These are phyloP conservation scores for Wallacemonas sp. DNA, from an alignment of 208 protist genomes.

Conservation along the genomic window DNA sequence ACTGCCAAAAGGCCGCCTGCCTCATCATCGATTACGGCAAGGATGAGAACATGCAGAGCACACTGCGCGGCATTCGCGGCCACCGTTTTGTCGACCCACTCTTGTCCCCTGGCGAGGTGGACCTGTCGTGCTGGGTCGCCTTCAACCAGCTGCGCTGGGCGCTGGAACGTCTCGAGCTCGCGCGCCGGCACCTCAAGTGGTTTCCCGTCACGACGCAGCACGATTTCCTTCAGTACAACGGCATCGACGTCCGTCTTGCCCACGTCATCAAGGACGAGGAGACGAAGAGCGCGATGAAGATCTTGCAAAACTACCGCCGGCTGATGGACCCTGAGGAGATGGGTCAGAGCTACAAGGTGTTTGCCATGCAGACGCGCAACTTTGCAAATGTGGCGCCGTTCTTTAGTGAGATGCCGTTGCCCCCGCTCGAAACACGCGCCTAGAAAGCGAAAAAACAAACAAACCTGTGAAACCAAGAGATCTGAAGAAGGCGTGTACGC, in stretches of 20 bases:
- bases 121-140: constrained; percentile 88
- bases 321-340: constrained; percentile 88
- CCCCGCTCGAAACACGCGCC: constrained; percentile 32
- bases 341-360: constrained; percentile 91
- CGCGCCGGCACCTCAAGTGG: constrained; percentile 81
- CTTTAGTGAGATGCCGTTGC: constrained; percentile 76
- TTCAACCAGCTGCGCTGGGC: constrained; percentile 88
- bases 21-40: constrained; percentile 94
- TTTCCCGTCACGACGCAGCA: constrained; percentile 83
- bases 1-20: constrained; percentile 78
- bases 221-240: constrained; percentile 85
- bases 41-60: constrained; percentile 91
- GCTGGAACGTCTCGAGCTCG: constrained; percentile 80
- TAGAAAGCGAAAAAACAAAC: background rate
- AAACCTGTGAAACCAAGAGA: too few species aligned
- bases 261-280: constrained; percentile 89
- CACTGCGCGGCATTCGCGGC: constrained; percentile 85
- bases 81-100: constrained; percentile 91
- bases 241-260: constrained; percentile 84
- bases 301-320: constrained; percentile 82
- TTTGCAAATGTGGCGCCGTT: constrained; percentile 86
- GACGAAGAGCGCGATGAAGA: constrained; percentile 87
- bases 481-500: too few species aligned
- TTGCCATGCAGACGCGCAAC: constrained; percentile 84
- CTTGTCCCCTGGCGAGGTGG: constrained; percentile 90